Percentiles rank a stretch among this genome's conserved stretches.
phyloP scores from a whole-genome alignment of 208 protist genomes.

The Trypanosoma congolense region DNA sequence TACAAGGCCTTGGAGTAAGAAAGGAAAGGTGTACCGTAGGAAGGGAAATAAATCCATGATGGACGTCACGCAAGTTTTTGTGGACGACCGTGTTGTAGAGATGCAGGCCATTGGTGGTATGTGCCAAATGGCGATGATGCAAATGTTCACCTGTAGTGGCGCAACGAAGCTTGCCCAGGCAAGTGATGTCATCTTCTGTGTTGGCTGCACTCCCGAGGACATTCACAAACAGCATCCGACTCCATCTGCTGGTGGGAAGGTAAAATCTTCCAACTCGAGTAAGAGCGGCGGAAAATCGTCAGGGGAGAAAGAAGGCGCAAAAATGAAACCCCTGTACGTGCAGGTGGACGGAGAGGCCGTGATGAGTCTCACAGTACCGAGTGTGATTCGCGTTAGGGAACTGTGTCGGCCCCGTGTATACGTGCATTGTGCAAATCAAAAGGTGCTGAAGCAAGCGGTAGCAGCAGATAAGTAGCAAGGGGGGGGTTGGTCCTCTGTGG shows the following conservation, averaged over 20 bases:
- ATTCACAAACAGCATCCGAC: constrained; percentile 12
- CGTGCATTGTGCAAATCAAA: constrained; percentile 57
- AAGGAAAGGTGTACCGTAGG: constrained; percentile 7
- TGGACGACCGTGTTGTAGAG: constrained; percentile 79
- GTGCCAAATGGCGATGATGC: constrained; percentile 53
- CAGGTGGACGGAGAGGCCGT: constrained; percentile 79
- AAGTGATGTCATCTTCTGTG: constrained; percentile 63
- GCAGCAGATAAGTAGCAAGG: constrained; percentile 3
- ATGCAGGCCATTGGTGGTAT: constrained; percentile 73
- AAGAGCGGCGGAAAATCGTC: not conserved
- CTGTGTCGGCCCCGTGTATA: constrained; percentile 23
- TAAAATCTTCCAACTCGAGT: constrained; percentile 18
- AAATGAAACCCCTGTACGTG: constrained; percentile 31
- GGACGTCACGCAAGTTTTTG: constrained; percentile 34
- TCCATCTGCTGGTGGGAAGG: constrained; percentile 1
- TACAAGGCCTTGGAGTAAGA: constrained; percentile 47
- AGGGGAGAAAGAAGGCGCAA: not conserved
- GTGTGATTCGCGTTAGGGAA: constrained; percentile 45
- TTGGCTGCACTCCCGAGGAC: constrained; percentile 73
- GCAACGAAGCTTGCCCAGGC: constrained; percentile 58
- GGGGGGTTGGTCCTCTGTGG: not conserved
- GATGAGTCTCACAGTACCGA: constrained; percentile 46
- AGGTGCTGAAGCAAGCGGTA: constrained; percentile 29
- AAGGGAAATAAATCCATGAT: not conserved
- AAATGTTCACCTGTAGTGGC: constrained; percentile 37